Evolutionary conservation across 2,329 filamentous ascomycete genomes (phyloP).

Genomic region (Colletotrichum sp.): DNA sequence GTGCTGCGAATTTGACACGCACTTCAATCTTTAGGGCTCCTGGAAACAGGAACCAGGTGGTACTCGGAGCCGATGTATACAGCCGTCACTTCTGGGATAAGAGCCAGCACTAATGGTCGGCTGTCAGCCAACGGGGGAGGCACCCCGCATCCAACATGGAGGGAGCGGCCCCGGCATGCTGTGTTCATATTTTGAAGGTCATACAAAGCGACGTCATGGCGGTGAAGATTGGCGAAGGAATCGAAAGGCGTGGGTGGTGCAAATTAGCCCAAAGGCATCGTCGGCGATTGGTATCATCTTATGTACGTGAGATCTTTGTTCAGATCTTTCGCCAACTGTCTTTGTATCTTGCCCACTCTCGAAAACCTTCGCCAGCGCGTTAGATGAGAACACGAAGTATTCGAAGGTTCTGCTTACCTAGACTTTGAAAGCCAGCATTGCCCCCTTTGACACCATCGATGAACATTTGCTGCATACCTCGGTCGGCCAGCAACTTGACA

Average conservation of each 20-base stretch:
- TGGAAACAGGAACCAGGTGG: not conserved
- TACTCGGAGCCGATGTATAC: not conserved
- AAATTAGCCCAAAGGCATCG: not conserved
- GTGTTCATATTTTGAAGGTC: not conserved
- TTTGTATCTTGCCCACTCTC: slow-evolving; percentile 62
- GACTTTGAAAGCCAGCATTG: slow-evolving; percentile 52
- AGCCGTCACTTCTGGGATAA: not conserved
- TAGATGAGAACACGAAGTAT: not conserved
- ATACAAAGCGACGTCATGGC: not conserved
- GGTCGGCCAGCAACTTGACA: slow-evolving; percentile 48
- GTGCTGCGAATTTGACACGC: not conserved
- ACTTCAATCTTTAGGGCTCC: not conserved
- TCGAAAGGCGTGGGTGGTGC: not conserved
- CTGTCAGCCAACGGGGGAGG: not conserved
- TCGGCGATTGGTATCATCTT: not conserved
- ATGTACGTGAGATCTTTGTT: not conserved
- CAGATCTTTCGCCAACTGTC: slow-evolving; percentile 50
- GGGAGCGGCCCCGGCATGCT: not conserved
- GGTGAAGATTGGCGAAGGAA: not conserved
- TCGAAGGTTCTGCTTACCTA: slow-evolving; percentile 46
- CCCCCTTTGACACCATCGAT: slow-evolving; percentile 59
- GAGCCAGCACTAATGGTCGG: not conserved
- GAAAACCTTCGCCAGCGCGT: slow-evolving; percentile 49
- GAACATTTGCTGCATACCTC: slow-evolving; percentile 60
- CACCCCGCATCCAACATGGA: not conserved